Conservation (phyloP, 305 asterid genomes). For the Rubia peregrina region DNA sequence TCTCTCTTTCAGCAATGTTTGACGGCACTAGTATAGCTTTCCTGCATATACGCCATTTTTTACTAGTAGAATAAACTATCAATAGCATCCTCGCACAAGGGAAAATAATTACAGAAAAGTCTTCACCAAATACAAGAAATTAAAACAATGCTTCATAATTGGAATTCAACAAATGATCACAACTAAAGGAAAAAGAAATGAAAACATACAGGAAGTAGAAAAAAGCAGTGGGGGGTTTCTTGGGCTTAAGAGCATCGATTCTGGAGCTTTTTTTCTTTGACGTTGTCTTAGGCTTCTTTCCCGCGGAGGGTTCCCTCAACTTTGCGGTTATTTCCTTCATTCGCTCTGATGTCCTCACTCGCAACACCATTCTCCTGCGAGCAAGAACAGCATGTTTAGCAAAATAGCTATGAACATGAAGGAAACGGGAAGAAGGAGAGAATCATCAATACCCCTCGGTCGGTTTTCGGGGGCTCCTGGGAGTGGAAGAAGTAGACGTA, state of each 20-base stretch:
- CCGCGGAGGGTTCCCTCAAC: constrained; percentile 15
- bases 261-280: constrained; percentile 35
- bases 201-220: constrained; percentile 68
- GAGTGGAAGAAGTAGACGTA: constrained; percentile 33
- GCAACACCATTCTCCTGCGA: constrained; percentile 42
- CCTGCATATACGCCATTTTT: too few species aligned
- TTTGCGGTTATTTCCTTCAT: constrained; percentile 26
- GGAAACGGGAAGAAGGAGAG: neutral
- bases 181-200: neutral
- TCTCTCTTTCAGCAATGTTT: too few species aligned
- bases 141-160: neutral
- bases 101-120: too few species aligned
- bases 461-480: constrained; percentile 15
- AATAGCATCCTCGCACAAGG: too few species aligned
- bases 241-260: constrained; percentile 66
- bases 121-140: too few species aligned
- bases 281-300: constrained; percentile 35
- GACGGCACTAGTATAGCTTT: too few species aligned
- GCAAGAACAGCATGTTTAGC: neutral
- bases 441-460: constrained; percentile 32
- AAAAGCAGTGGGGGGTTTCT: constrained; percentile 98
- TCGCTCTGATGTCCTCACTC: constrained; percentile 27
- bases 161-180: neutral
- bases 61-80: too few species aligned
- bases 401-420: neutral